Conservation (phyloP, 176 grass and related monocot genomes). For the Leersia perrieri region DNA sequence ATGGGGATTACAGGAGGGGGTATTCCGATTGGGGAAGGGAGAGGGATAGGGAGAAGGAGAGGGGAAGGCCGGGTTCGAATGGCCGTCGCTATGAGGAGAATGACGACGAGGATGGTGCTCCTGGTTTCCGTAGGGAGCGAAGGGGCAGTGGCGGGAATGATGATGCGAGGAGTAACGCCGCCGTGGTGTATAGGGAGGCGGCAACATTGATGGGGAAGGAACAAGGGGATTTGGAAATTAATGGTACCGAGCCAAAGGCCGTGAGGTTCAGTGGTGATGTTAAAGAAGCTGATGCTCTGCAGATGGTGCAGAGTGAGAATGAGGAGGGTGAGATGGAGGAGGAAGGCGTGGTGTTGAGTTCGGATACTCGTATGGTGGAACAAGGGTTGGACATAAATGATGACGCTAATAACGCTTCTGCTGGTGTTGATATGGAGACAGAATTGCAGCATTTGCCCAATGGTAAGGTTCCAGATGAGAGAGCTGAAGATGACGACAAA, state of each 20-base stretch:
- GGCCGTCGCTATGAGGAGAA: slow-evolving; percentile 56
- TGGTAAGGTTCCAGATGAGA: slow-evolving; percentile 25
- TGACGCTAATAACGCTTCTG: slow-evolving; percentile 8
- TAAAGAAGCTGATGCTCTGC: slow-evolving; percentile 39
- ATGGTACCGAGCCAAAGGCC: slow-evolving; percentile 43
- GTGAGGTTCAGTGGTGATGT: slow-evolving; percentile 42
- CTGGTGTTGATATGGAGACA: slow-evolving; percentile 15
- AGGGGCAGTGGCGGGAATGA: slow-evolving; percentile 29
- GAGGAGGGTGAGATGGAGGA: slow-evolving; percentile 42
- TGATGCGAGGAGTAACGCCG: slow-evolving; percentile 53
- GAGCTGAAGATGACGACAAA: slow-evolving; percentile 20
- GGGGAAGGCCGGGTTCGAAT: slow-evolving; percentile 47
- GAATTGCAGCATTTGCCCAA: slow-evolving; percentile 20
- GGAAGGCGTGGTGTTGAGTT: slow-evolving; percentile 24
- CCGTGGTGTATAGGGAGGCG: slow-evolving; percentile 36
- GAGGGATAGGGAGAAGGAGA: slow-evolving; percentile 42
- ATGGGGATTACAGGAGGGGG: slow-evolving; percentile 47
- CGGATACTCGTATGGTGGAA: slow-evolving; percentile 17
- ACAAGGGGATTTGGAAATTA: slow-evolving; percentile 44
- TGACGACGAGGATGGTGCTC: slow-evolving; percentile 55
- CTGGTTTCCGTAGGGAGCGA: slow-evolving; percentile 52
- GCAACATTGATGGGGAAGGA: slow-evolving; percentile 40
- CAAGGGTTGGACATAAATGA: slow-evolving; percentile 24
- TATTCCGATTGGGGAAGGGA: slow-evolving; percentile 53
- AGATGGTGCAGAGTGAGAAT: slow-evolving; percentile 30